phyloP scores from a whole-genome alignment of 371 early-diverging fungal species.

The Chytridiales sp. region DNA sequence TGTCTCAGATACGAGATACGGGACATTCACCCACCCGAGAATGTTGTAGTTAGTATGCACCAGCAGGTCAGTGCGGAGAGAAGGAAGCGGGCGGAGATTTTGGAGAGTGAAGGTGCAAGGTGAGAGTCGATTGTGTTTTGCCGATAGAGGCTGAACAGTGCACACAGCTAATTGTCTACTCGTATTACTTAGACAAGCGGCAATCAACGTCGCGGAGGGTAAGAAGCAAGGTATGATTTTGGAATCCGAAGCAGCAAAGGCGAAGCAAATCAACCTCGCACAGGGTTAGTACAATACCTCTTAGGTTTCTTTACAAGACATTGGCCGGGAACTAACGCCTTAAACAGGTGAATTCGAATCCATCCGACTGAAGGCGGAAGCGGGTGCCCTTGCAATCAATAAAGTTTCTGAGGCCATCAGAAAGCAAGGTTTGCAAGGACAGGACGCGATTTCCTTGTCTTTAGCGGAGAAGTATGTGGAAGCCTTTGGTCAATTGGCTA shows the following conservation, averaged over 20 bases:
- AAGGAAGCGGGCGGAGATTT: slow-evolving; percentile 93
- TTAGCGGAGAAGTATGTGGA: slow-evolving; percentile 98
- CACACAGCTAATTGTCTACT: neutral
- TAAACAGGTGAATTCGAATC: slow-evolving; percentile 80
- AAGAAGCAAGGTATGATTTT: slow-evolving; percentile 88
- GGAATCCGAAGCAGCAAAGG: slow-evolving; percentile 90
- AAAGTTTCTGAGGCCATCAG: slow-evolving; percentile 76
- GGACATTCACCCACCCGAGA: slow-evolving; percentile 95
- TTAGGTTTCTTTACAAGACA: neutral
- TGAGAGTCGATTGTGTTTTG: neutral
- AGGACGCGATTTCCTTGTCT: slow-evolving; percentile 85
- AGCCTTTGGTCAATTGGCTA: slow-evolving; percentile 88
- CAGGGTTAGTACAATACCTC: slow-evolving; percentile 12
- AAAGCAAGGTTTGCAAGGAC: slow-evolving; percentile 58
- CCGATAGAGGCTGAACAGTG: slow-evolving; percentile 1
- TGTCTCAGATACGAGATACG: slow-evolving; percentile 74
- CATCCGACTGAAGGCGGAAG: slow-evolving; percentile 80
- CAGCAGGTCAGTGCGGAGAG: slow-evolving; percentile 96
- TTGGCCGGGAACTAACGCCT: neutral
- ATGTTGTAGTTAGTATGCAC: slow-evolving; percentile 96
- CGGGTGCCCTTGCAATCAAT: slow-evolving; percentile 80
- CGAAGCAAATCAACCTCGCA: slow-evolving; percentile 89
- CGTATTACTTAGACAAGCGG: slow-evolving; percentile 74
- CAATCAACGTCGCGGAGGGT: slow-evolving; percentile 97
- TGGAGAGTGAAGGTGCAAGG: slow-evolving; percentile 85